Evolutionary conservation across 2,329 filamentous ascomycete genomes (phyloP).

Genomic region (Colletotrichum sp.): DNA sequence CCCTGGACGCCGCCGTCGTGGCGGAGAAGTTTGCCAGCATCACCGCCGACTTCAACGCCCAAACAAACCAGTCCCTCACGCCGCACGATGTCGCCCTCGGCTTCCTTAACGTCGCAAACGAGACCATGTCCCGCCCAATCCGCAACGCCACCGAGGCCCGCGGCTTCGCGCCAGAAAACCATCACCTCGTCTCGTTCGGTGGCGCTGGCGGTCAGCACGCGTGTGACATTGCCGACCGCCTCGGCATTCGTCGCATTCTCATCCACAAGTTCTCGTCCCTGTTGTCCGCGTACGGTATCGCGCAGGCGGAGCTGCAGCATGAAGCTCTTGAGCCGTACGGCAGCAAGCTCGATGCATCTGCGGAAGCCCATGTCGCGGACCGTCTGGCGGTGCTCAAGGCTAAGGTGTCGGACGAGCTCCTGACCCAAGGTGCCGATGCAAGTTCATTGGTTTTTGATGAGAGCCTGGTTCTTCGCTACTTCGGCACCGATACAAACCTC

Average conservation of each 20-base stretch:
- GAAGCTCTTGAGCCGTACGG: conserved; percentile 40
- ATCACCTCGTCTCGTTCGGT: conserved; percentile 55
- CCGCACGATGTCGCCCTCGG: conserved; percentile 63
- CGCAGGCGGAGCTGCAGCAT: conserved; percentile 42
- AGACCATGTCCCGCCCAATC: conserved; percentile 79
- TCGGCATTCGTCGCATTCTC: conserved; percentile 44
- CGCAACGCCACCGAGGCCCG: conserved; percentile 73
- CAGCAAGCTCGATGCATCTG: conserved; percentile 18
- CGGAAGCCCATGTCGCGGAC: conserved; percentile 17
- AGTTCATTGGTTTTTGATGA: conserved; percentile 42
- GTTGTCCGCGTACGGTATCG: conserved; percentile 49
- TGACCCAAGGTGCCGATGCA: conserved; percentile 42
- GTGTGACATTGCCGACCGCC: conserved; percentile 41
- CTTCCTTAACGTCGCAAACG: conserved; percentile 77
- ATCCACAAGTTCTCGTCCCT: conserved; percentile 47
- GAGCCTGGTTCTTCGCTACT: conserved; percentile 38
- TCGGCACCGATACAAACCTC: conserved; percentile 38
- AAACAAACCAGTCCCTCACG: conserved; percentile 34
- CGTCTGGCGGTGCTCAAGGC: conserved; percentile 30
- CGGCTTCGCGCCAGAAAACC: conserved; percentile 33
- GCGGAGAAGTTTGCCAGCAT: conserved; percentile 45
- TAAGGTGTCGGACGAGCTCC: conserved; percentile 40
- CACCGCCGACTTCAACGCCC: conserved; percentile 42
- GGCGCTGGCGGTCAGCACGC: conserved; percentile 74
- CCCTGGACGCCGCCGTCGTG: conserved; percentile 46